Conservation (phyloP, 1,139 yeast species). For the Hyphopichia wangnamkhiaoensis region DNA sequence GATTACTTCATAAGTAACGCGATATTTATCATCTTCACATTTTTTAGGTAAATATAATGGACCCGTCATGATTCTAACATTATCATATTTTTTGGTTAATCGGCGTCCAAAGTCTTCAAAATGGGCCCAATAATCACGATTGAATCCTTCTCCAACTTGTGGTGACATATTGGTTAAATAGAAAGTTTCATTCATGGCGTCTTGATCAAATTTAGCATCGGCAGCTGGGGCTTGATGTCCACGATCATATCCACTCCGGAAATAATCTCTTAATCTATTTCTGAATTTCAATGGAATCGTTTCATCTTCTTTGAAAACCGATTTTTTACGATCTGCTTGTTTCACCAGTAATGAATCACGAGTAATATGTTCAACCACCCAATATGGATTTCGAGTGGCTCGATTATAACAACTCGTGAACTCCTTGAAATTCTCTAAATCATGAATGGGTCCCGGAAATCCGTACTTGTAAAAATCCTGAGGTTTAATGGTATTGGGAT, state of each 20-base stretch:
- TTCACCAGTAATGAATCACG: slow-evolving; percentile 54
- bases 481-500: slow-evolving; percentile 54
- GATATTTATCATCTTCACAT: slow-evolving; percentile 69
- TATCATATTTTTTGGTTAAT: slow-evolving; percentile 64
- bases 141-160: slow-evolving; percentile 96
- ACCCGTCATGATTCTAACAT: slow-evolving; percentile 88
- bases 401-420: slow-evolving; percentile 87
- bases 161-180: slow-evolving; percentile 89
- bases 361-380: slow-evolving; percentile 89
- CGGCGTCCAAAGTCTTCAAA: slow-evolving; percentile 86
- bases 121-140: slow-evolving; percentile 96
- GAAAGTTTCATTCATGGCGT: slow-evolving; percentile 95
- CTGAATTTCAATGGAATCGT: slow-evolving; percentile 76
- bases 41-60: slow-evolving; percentile 85
- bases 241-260: slow-evolving; percentile 93
- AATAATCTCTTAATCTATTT: slow-evolving; percentile 77
- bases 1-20: slow-evolving; percentile 86
- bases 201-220: slow-evolving; percentile 84
- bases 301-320: slow-evolving; percentile 86
- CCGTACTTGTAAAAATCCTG: slow-evolving; percentile 84
- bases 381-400: slow-evolving; percentile 81
- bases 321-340: slow-evolving; percentile 74
- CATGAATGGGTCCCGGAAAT: slow-evolving; percentile 93
- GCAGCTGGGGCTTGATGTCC: slow-evolving; percentile 99
- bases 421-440: slow-evolving; percentile 69